A percentile compares a stretch with the other conserved stretches of the same genome.
Evolutionary conservation across 805 yeast genomes (phyloP).

Genomic region (Candida palmyrensis): DNA sequence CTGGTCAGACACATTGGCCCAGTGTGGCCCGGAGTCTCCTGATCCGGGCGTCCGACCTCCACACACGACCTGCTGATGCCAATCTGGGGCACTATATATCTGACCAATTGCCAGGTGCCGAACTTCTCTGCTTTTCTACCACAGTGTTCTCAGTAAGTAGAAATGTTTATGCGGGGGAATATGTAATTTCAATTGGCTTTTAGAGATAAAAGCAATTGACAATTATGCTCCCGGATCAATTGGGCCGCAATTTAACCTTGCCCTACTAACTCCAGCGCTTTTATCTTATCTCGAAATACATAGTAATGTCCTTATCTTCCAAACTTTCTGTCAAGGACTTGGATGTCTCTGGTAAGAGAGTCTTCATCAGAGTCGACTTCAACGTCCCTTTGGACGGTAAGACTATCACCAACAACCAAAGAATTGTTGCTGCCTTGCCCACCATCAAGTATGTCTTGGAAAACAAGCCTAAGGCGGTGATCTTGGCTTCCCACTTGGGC

Average conservation of each 20-base stretch:
- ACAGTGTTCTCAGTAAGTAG: conserved; percentile 3
- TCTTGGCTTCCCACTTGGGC: conserved; percentile 96
- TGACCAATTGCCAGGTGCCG: neutral
- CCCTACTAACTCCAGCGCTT: too few species aligned
- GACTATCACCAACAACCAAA: conserved; percentile 97
- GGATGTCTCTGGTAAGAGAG: conserved; percentile 84
- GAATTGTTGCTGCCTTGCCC: conserved; percentile 99
- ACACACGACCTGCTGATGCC: conserved; percentile 4
- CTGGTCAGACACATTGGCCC: too few species aligned
- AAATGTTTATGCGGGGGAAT: too few species aligned
- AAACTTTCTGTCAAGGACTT: conserved; percentile 92
- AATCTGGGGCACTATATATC: neutral
- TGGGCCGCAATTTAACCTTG: too few species aligned
- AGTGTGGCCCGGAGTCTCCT: conserved; percentile 6
- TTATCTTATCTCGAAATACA: too few species aligned
- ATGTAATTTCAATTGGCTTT: too few species aligned
- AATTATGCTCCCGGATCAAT: too few species aligned
- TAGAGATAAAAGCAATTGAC: too few species aligned
- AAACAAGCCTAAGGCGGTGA: conserved; percentile 84
- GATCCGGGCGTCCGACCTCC: conserved; percentile 5
- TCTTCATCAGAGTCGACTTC: conserved; percentile 97
- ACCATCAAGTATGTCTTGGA: conserved; percentile 93
- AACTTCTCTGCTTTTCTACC: neutral
- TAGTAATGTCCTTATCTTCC: conserved; percentile 81
- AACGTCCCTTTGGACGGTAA: conserved; percentile 93